Evolutionary conservation across 1,139 yeast species (phyloP), one percentile per base, ranked within the genome.

Genomic region (Hemisphaericaspora lyxosophila): DNA sequence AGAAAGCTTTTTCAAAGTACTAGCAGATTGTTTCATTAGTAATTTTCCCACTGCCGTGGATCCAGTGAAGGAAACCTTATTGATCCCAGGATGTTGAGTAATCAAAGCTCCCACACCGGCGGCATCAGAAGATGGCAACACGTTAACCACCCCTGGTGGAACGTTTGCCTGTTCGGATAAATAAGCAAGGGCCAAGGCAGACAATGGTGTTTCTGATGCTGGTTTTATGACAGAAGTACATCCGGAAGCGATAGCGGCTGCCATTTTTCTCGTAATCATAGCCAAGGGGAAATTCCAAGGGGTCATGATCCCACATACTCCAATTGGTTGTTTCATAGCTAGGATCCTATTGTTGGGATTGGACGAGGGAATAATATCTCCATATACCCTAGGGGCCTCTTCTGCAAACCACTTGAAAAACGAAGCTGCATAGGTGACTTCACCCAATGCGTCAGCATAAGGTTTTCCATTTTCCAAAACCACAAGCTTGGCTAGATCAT

Each of bases 261-360:
- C 96, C 35, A 85, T 75, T 60, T 90, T 90, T 51, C 97, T 75
- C 2, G 96, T 80, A 45, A 90, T 86, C 97, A 90, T 90, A 5
- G 96, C 95, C 37, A 84, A 72, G 13, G 97, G 97, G 67, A 90
- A 90, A 62, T 90, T 90, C 97, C 97, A 90, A 14, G 97, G 97
- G 4, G 96, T 87, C 50, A 90, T 71, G 43, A 90, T 79, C 20
- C 95, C 96, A 52, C 92, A 87, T 1, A 87, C 95, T 15, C 97
- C 97, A 38, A 90, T 75, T 12, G 96, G 95, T 57, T 85, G 89
- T 55, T 82, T 80, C 38, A 79, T 52, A 1, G 95, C 78, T 46
- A 79, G 62, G 32, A 85, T 83, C 51, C 89, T 73, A 55, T 73
- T 78, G 25, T 64, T 53, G 23, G 79, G 62, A 51, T 69, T 73